These are phyloP conservation scores for Trapa bicornis DNA, from an alignment of 345 rosid species.

Conservation along the genomic window DNA sequence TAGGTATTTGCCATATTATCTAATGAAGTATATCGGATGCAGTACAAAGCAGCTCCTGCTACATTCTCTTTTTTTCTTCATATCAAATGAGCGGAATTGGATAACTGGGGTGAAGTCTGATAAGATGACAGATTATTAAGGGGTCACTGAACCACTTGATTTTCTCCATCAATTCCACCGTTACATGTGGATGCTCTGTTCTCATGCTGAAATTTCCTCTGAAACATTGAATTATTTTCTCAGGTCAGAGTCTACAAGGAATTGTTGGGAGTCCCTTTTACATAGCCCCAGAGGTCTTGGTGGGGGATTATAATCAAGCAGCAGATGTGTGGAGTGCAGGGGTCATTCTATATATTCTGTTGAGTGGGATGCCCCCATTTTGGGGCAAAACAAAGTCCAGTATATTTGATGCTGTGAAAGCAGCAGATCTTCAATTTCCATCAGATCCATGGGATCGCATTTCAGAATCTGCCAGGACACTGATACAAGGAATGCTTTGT, in stretches of 20 bases:
- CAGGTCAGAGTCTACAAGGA: slow-evolving; percentile 50
- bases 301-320: slow-evolving; percentile 52
- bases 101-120: no score
- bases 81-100: no score
- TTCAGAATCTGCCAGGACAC: slow-evolving; percentile 37
- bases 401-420: slow-evolving; percentile 52
- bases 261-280: slow-evolving; percentile 67
- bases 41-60: no score
- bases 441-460: slow-evolving; percentile 42
- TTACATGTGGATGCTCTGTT: background rate
- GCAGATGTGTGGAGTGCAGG: slow-evolving; percentile 79
- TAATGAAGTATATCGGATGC: no score
- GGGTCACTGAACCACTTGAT: no score
- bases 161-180: background rate
- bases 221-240: slow-evolving; percentile 8
- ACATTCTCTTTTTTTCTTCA: no score
- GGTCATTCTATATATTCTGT: slow-evolving; percentile 53
- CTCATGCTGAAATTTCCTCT: background rate
- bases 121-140: no score
- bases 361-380: slow-evolving; percentile 58
- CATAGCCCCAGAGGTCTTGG: slow-evolving; percentile 63
- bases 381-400: slow-evolving; percentile 62
- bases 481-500: slow-evolving; percentile 51
- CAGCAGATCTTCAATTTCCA: slow-evolving; percentile 52
- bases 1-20: no score